Percentiles rank a stretch among this genome's conserved stretches.
phyloP scores from a whole-genome alignment of 345 rosid genomes.

The Durio zibethinus region DNA sequence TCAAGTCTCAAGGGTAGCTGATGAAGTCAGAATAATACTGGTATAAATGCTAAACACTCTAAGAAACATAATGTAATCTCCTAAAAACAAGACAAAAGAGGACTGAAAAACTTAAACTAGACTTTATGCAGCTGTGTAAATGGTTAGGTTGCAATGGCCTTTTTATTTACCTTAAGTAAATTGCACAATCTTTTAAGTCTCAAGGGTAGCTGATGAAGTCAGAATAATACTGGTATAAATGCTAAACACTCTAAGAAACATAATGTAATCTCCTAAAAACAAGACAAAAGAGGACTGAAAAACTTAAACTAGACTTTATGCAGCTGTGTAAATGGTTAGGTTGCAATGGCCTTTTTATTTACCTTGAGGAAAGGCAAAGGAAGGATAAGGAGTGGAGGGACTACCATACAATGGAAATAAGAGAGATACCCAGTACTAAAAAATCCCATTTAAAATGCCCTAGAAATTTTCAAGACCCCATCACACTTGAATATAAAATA shows the following conservation, averaged over 20 bases:
- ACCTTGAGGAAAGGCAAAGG: background rate
- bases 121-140: background rate
- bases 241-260: background rate
- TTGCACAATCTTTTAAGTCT: background rate
- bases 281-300: background rate
- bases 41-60: background rate
- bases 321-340: background rate
- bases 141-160: background rate
- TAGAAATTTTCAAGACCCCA: background rate
- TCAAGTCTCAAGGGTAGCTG: background rate
- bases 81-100: background rate
- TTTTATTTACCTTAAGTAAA: background rate
- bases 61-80: background rate
- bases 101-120: background rate
- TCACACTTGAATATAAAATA: background rate
- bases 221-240: background rate
- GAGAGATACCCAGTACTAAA: background rate
- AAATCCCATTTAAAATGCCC: slow-evolving; percentile 3
- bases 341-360: background rate
- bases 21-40: background rate
- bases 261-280: background rate
- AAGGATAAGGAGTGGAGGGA: background rate
- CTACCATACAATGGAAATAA: background rate
- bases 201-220: background rate
- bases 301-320: background rate